These are phyloP conservation scores for Aspergillus funiculosus DNA, from an alignment of 495 filamentous ascomycete genomes.

Conservation along the genomic window DNA sequence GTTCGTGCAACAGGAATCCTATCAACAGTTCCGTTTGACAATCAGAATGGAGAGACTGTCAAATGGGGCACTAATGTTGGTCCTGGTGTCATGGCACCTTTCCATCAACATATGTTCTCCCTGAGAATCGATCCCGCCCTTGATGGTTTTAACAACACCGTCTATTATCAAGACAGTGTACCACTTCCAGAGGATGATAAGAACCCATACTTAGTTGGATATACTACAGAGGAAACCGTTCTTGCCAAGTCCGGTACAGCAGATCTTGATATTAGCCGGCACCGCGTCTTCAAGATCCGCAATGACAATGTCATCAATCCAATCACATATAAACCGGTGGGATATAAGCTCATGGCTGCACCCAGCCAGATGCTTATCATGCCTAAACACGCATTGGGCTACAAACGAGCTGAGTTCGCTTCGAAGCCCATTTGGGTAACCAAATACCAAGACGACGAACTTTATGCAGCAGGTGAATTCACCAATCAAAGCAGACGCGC, in stretches of 20 bases:
- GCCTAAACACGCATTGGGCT: slow-evolving; percentile 59
- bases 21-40: slow-evolving; percentile 73
- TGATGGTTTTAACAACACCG: slow-evolving; percentile 65
- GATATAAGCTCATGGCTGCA: slow-evolving; percentile 70
- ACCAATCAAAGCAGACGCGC: slow-evolving; percentile 77
- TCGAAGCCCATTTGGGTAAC: slow-evolving; percentile 80
- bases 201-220: slow-evolving; percentile 78
- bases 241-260: slow-evolving; percentile 56
- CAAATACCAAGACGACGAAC: slow-evolving; percentile 67
- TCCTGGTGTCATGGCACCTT: slow-evolving; percentile 72
- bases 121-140: slow-evolving; percentile 79
- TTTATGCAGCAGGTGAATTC: slow-evolving; percentile 77
- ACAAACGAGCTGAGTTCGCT: slow-evolving; percentile 73
- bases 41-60: slow-evolving; percentile 48
- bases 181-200: slow-evolving; percentile 64
- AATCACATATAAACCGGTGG: slow-evolving; percentile 69
- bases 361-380: slow-evolving; percentile 78
- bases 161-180: slow-evolving; percentile 67
- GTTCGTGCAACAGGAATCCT: slow-evolving; percentile 82
- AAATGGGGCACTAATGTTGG: slow-evolving; percentile 82
- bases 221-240: slow-evolving; percentile 57
- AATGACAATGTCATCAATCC: slow-evolving; percentile 60
- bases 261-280: slow-evolving; percentile 55
- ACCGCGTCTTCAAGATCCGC: slow-evolving; percentile 77
- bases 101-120: slow-evolving; percentile 89